Conservation (phyloP, 2,329 filamentous ascomycete genomes). For the Zymoseptoria passerinii region DNA sequence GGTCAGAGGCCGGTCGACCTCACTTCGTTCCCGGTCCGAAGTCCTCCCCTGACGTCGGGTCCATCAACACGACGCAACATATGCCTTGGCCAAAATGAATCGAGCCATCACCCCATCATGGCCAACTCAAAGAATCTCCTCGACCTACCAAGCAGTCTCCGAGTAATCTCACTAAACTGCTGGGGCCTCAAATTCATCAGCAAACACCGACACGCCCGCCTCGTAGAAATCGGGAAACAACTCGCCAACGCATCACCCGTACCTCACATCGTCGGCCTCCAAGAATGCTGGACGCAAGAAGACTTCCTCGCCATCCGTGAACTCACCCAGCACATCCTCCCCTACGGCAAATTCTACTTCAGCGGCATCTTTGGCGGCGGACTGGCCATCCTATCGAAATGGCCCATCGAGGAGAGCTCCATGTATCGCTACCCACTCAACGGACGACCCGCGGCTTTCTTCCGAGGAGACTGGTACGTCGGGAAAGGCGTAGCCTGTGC, state of each 20-base stretch:
- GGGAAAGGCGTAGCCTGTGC: slow-evolving; percentile 89
- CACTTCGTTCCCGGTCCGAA: slow-evolving; percentile 1
- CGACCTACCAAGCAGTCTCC: slow-evolving; percentile 44
- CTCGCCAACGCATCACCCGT: slow-evolving; percentile 59
- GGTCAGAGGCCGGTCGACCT: not conserved
- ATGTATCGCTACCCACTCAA: slow-evolving; percentile 89
- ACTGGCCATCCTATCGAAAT: slow-evolving; percentile 78
- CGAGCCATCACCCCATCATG: not conserved
- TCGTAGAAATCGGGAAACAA: slow-evolving; percentile 74
- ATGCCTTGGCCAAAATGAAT: not conserved
- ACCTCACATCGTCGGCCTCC: slow-evolving; percentile 82
- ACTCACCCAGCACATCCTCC: slow-evolving; percentile 64
- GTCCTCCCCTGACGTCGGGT: not conserved
- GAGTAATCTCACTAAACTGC: slow-evolving; percentile 85
- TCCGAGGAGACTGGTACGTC: slow-evolving; percentile 90
- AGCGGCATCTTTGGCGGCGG: slow-evolving; percentile 84
- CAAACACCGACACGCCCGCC: slow-evolving; percentile 65
- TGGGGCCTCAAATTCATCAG: slow-evolving; percentile 91
- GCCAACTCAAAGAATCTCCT: not conserved
- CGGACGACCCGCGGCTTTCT: slow-evolving; percentile 87
- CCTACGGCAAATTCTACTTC: slow-evolving; percentile 88
- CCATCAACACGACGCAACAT: not conserved
- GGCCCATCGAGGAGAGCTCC: slow-evolving; percentile 82
- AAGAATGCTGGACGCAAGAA: slow-evolving; percentile 86
- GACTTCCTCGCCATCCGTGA: slow-evolving; percentile 74